Conservation (phyloP, 164 flowering plant genomes). For the Macadamia tetraphylla region DNA sequence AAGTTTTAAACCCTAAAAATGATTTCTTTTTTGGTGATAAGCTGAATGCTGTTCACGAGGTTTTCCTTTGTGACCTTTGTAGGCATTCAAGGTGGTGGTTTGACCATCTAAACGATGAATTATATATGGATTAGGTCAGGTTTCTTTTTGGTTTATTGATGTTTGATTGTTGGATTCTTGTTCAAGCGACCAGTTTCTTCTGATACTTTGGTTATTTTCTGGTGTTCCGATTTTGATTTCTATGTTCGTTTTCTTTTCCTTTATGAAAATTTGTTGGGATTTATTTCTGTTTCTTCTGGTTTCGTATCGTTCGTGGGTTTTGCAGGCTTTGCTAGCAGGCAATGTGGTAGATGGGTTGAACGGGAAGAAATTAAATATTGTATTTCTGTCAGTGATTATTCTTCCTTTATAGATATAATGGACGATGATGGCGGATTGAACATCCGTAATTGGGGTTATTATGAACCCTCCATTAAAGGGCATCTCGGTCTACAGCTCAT, state of each 20-base stretch:
- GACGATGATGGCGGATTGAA: constrained; percentile 62
- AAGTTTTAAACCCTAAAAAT: neutral
- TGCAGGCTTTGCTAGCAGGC: constrained; percentile 3
- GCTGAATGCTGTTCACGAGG: neutral
- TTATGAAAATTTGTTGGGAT: neutral
- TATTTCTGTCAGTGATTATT: neutral
- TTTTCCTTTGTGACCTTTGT: neutral
- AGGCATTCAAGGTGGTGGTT: neutral
- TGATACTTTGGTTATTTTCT: too few species aligned
- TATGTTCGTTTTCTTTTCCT: neutral
- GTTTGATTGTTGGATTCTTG: neutral
- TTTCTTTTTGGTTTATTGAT: neutral
- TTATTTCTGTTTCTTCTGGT: constrained; percentile 1
- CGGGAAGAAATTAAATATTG: neutral
- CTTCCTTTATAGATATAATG: constrained; percentile 25
- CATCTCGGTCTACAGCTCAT: constrained; percentile 70
- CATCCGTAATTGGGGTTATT: constrained; percentile 76
- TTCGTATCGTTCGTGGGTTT: neutral
- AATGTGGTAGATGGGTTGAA: constrained; percentile 17
- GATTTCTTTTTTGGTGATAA: neutral
- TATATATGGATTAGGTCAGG: too few species aligned
- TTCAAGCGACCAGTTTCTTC: neutral
- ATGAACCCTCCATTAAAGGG: constrained; percentile 55
- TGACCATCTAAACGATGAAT: neutral
- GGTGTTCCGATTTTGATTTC: neutral